Conservation (phyloP, 2,329 filamentous ascomycete species). For the Paracoccidioides brasiliensis region DNA sequence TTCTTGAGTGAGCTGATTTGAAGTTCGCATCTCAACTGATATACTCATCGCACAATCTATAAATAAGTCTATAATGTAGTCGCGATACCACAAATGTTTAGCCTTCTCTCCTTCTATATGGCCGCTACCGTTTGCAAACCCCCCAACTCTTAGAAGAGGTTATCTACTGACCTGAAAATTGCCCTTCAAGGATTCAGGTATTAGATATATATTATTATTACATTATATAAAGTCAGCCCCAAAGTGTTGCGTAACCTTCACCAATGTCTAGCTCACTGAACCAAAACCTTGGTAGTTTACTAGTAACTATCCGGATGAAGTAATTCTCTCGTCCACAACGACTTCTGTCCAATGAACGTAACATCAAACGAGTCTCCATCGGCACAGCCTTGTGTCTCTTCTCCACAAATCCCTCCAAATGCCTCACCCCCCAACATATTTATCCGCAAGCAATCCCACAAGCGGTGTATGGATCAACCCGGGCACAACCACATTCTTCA, state of each 20-base stretch:
- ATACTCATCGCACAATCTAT: no score
- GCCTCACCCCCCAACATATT: conserved; percentile 31
- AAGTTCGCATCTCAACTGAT: no score
- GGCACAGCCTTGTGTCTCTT: conserved; percentile 41
- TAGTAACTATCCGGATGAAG: neutral
- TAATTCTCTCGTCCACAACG: conserved; percentile 35
- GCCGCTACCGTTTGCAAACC: no score
- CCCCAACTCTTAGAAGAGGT: no score
- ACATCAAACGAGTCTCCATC: conserved; percentile 47
- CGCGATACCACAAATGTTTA: no score
- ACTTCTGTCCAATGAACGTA: conserved; percentile 46
- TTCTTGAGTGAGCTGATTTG: no score
- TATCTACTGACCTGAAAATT: neutral
- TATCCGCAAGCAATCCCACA: conserved; percentile 32
- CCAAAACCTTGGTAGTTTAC: neutral
- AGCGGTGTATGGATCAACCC: conserved; percentile 46
- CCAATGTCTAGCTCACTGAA: neutral
- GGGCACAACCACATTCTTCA: conserved; percentile 47
- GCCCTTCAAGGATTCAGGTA: neutral
- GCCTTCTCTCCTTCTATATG: no score
- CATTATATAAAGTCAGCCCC: neutral
- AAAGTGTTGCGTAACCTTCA: neutral
- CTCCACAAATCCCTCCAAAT: conserved; percentile 38
- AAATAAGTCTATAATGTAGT: no score
- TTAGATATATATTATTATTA: neutral